These are phyloP conservation scores for Poa annua DNA, from an alignment of 176 grass and related monocot genomes.

Conservation along the genomic window DNA sequence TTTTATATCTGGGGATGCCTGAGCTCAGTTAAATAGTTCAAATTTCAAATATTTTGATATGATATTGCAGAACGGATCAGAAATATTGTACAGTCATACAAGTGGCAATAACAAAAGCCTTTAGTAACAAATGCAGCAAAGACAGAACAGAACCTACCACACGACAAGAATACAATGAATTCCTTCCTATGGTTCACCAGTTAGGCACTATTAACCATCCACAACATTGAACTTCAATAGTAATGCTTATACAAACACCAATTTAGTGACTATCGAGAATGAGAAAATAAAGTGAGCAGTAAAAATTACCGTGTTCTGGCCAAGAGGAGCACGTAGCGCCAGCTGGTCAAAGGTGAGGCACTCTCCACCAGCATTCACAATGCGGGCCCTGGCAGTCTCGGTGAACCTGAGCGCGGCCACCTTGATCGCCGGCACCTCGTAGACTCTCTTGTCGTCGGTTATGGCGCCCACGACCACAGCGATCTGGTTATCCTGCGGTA, in stretches of 20 bases:
- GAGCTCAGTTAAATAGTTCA: background rate
- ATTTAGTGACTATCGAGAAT: background rate
- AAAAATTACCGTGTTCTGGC: conserved; percentile 67
- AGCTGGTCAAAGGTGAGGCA: conserved; percentile 87
- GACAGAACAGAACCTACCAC: background rate
- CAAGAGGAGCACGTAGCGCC: conserved; percentile 63
- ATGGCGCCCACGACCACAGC: conserved; percentile 73
- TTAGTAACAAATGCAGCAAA: background rate
- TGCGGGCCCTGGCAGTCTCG: conserved; percentile 74
- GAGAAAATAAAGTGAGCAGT: background rate
- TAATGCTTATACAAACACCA: background rate
- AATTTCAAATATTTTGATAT: background rate
- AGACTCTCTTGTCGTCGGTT: conserved; percentile 83
- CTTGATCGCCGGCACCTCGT: conserved; percentile 77
- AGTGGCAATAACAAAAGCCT: too few relatives aligned
- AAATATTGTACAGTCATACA: background rate
- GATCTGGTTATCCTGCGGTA: conserved; percentile 60
- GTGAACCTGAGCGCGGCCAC: conserved; percentile 85
- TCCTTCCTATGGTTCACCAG: background rate
- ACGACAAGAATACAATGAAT: background rate
- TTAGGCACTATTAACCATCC: background rate
- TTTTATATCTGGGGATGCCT: background rate
- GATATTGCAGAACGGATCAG: background rate
- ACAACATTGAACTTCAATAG: background rate
- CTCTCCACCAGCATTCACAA: conserved; percentile 70